A percentile compares a stretch with the other conserved stretches of the same genome.
phyloP scores from a whole-genome alignment of 345 rosid species.

The Aquilaria yunnanensis region DNA sequence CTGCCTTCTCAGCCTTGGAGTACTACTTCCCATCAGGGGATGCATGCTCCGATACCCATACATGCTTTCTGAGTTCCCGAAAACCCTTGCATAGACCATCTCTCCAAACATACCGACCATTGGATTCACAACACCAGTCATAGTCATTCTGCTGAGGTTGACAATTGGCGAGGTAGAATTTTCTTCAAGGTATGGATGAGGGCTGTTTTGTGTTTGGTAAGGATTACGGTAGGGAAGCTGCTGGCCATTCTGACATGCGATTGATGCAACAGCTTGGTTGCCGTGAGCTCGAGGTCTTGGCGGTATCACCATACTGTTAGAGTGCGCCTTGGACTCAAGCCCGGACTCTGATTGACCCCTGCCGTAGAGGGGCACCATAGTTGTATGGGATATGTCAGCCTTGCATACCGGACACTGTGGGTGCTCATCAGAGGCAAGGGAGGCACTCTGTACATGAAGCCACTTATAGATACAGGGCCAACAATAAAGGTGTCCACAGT shows the following conservation, averaged over 20 bases:
- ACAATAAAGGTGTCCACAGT: constrained; percentile 95
- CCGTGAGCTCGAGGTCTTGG: constrained; percentile 66
- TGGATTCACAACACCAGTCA: constrained; percentile 36
- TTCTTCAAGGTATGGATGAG: constrained; percentile 26
- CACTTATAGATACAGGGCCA: constrained; percentile 98
- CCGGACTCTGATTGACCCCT: constrained; percentile 44
- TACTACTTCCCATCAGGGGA: constrained; percentile 22
- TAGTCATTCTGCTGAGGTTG: constrained; percentile 21
- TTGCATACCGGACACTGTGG: constrained; percentile 96
- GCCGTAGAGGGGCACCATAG: constrained; percentile 92
- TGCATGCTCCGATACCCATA: constrained; percentile 45
- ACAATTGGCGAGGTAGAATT: constrained; percentile 24
- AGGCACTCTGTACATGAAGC: constrained; percentile 64
- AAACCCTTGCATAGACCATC: constrained; percentile 69
- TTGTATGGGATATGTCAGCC: constrained; percentile 61
- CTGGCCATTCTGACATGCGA: constrained; percentile 26
- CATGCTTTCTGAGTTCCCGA: constrained; percentile 55
- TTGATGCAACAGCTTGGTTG: constrained; percentile 22
- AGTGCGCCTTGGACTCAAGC: constrained; percentile 23
- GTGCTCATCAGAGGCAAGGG: constrained; percentile 48
- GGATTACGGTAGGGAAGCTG: constrained; percentile 59
- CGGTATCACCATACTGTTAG: constrained; percentile 39
- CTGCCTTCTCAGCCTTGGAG: constrained; percentile 58
- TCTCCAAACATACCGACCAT: constrained; percentile 59
- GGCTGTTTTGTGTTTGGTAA: constrained; percentile 36